These are phyloP conservation scores for Pseudocercospora macadamiae DNA, from an alignment of 2,329 filamentous ascomycete genomes.

Conservation along the genomic window DNA sequence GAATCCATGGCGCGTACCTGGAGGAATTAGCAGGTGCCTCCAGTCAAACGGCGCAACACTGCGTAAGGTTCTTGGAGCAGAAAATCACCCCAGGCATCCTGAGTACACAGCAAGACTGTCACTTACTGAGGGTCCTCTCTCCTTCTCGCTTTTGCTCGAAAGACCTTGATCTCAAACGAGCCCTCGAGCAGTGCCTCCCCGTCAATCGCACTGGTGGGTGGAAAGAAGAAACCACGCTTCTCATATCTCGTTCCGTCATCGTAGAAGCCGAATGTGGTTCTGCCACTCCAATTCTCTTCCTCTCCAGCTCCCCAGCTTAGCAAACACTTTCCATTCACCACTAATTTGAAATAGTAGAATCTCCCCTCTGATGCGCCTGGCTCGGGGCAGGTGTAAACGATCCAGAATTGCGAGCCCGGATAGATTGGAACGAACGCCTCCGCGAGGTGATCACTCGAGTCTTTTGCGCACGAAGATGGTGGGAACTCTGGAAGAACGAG, in stretches of 20 bases:
- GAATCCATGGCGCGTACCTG: constrained; percentile 12
- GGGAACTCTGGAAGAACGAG: constrained; percentile 43
- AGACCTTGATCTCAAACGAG: constrained; percentile 47
- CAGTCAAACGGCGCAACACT: background rate
- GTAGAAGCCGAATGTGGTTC: constrained; percentile 50
- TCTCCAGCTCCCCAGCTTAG: constrained; percentile 50
- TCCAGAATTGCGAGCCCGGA: constrained; percentile 43
- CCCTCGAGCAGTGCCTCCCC: constrained; percentile 26
- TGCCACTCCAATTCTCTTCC: constrained; percentile 47
- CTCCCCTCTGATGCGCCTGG: constrained; percentile 21
- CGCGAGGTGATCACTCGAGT: constrained; percentile 4
- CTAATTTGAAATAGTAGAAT: constrained; percentile 52
- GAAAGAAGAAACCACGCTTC: constrained; percentile 48
- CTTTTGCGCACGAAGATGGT: constrained; percentile 25
- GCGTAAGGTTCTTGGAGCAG: no score
- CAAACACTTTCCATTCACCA: constrained; percentile 43
- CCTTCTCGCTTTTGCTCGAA: constrained; percentile 45
- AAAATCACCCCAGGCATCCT: no score
- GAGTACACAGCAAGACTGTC: background rate
- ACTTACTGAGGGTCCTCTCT: constrained; percentile 38
- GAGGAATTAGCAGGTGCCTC: background rate
- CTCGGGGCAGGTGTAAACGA: constrained; percentile 41
- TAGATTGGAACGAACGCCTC: constrained; percentile 27
- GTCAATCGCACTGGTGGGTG: constrained; percentile 17
- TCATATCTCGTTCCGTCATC: constrained; percentile 42